These are phyloP conservation scores for Fraxinus floribunda DNA, from an alignment of 305 asterid genomes.

Conservation along the genomic window DNA sequence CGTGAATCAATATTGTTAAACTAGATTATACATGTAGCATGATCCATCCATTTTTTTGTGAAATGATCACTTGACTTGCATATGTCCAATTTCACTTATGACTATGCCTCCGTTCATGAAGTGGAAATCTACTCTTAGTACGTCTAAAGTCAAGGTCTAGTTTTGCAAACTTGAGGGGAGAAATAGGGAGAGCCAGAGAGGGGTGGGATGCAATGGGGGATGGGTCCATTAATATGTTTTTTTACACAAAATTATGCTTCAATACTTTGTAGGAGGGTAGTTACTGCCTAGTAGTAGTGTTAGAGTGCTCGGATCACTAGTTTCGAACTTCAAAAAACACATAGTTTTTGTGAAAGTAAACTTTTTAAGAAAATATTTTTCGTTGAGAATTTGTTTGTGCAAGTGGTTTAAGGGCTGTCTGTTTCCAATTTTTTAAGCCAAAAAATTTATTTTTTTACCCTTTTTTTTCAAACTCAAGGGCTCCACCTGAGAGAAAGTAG, in stretches of 20 bases:
- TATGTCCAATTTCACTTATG: neutral
- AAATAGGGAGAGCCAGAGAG: neutral
- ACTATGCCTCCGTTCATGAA: neutral
- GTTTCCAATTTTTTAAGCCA: too few species aligned
- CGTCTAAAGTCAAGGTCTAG: neutral
- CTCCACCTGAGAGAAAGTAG: too few species aligned
- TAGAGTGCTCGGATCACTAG: neutral
- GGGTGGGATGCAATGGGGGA: neutral
- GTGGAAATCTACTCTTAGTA: neutral
- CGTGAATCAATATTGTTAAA: too few species aligned
- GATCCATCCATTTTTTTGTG: too few species aligned
- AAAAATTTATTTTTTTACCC: too few species aligned
- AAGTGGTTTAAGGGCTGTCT: too few species aligned
- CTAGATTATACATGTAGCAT: too few species aligned
- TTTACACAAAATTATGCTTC: neutral
- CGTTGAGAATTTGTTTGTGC: neutral
- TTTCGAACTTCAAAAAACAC: neutral
- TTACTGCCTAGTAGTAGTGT: neutral
- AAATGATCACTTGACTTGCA: neutral
- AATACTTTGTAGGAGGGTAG: neutral
- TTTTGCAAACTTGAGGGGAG: neutral
- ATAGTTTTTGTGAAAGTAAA: neutral
- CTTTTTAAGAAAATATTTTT: neutral
- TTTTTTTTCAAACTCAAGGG: too few species aligned
- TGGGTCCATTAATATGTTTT: neutral